phyloP scores from a whole-genome alignment of 75 land plant genomes.

The Selaginella moellendorffii region DNA sequence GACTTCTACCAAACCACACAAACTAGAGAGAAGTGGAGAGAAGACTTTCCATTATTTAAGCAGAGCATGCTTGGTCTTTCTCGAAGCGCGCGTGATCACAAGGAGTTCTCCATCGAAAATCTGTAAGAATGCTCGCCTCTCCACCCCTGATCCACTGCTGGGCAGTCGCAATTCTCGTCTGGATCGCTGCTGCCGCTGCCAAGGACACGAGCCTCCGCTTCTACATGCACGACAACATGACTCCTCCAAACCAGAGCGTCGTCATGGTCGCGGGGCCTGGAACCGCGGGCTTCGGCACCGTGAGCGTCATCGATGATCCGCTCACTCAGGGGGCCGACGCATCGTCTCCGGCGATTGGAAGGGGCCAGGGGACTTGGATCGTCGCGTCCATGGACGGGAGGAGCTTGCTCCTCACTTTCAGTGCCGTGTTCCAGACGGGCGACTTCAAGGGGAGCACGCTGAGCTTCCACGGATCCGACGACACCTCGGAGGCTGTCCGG shows the following conservation, averaged over 20 bases:
- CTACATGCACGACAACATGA: slow-evolving; percentile 40
- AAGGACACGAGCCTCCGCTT: slow-evolving; percentile 31
- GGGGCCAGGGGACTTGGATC: slow-evolving; percentile 40
- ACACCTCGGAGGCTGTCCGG: slow-evolving; percentile 12
- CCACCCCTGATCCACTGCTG: not conserved
- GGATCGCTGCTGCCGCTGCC: not conserved
- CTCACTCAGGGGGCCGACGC: slow-evolving; percentile 30
- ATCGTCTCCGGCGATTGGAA: slow-evolving; percentile 30
- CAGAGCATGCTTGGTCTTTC: too few relatives aligned
- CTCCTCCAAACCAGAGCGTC: slow-evolving; percentile 22
- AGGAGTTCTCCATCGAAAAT: not conserved
- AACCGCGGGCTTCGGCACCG: slow-evolving; percentile 25
- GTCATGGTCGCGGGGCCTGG: slow-evolving; percentile 18
- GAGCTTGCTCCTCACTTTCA: slow-evolving; percentile 24
- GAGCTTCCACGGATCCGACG: slow-evolving; percentile 30
- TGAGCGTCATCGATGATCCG: slow-evolving; percentile 33
- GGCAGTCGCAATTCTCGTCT: not conserved
- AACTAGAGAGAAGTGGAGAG: too few relatives aligned
- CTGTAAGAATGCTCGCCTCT: not conserved
- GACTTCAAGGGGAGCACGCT: slow-evolving; percentile 34
- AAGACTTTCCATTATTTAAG: not conserved
- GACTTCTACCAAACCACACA: not conserved
- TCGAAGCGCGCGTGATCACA: too few relatives aligned
- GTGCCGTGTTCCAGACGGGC: slow-evolving; percentile 22
- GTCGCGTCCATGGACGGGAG: slow-evolving; percentile 3